Evolutionary conservation across 2,329 filamentous ascomycete genomes (phyloP), one percentile per base, ranked within the genome.

Genomic region (Atkinsonella texensis): DNA sequence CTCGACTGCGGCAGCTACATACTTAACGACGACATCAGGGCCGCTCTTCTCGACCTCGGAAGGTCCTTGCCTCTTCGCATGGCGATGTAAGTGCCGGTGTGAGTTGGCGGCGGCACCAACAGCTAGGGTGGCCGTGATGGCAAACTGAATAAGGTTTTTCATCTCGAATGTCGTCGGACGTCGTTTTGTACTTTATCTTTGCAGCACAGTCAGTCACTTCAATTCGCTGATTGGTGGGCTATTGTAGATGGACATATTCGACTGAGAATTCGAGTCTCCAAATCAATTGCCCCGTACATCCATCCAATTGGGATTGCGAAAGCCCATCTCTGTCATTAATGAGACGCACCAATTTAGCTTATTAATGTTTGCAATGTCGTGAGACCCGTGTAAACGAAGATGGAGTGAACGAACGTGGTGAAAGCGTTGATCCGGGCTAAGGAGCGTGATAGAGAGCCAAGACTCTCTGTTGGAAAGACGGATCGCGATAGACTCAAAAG

Each of bases 1-100:
- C 58, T 83, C 77, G 49, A 80, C 83, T 33, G 83, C 76, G 42
- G 76, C 79, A 41, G 76, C 71, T 48, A 83, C 75, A 51, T 77
- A 74, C 50, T 80, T 76, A 53, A 70, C 71, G 52, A 77, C 71
- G 47, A 73, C 69, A 38, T 58, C 63, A 15, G 70, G 67, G 31
- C 61, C 67, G 53, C 73, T 74, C 68, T 72, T 74, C 63, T 77
- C 71, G 48, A 74, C 67, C 33, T 69, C 68, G 54, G 72, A 69
- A 38, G 70, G 63, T 35, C 59, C 68, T 54, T 77, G 73, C 69
- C 77, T 80, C 56, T 71, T 76, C 59, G 72, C 74, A 64, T 82
- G 81, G 60, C 74, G 67, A 57, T 80, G 81, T 54, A 74, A 74
- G 64, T 84, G 81, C 54, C 71, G 68, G 64, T 85, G 81, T 62